Base-by-base conservation (phyloP, 257 asterid genomes). In the Przewalskia tangutica region DNA sequence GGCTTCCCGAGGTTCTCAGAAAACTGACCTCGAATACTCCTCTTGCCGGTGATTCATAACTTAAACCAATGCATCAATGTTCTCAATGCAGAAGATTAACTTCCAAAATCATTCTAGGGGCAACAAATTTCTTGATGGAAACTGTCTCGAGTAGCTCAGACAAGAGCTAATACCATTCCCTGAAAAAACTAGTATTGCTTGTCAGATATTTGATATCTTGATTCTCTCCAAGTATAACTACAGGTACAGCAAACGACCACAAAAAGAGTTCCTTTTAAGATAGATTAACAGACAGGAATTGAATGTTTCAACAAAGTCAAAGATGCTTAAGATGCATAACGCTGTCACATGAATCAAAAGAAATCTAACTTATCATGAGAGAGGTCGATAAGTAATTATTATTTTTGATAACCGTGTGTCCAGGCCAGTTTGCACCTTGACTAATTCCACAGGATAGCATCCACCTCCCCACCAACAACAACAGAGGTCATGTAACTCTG, bases 11-110 rank as follows among this genome's bases (percentile, higher is more conserved):
- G 2, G 59, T 44, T 32, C 17, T 63, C 66, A 56, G 40, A 48
- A 46, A 88, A 87, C 98, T 81, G 85, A 95, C 98, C 98, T 93
- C 77, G 90, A 95, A 81, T 89, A 85, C 89, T 90, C 91, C 85
- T 91, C 96, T 40, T 85, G 90, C 83, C 12, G 89, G 70, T 71
- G 83, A 82, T 79, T 88, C 98, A 95, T 95, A 80, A 80, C 88
- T 91, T 85, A 86, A 88, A 88, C 83, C 85, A 85, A 82, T 87
- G 71, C 58, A 86, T 82, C 84, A 75, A 64, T 62, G 53, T 75
- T 68, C 50, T 46, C 83, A 79, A 75, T 58, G 67, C 46, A 65
- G 32, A 2, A 12, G 64, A 20, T 70, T 77, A 60, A 78, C 86
- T 78, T 81, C 78, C 18, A 79, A 73, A 54, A 63, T 76, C 78